Base-by-base conservation (phyloP, 1,284 basidiomycete genomes). In the Paramarasmius palmivorus region DNA sequence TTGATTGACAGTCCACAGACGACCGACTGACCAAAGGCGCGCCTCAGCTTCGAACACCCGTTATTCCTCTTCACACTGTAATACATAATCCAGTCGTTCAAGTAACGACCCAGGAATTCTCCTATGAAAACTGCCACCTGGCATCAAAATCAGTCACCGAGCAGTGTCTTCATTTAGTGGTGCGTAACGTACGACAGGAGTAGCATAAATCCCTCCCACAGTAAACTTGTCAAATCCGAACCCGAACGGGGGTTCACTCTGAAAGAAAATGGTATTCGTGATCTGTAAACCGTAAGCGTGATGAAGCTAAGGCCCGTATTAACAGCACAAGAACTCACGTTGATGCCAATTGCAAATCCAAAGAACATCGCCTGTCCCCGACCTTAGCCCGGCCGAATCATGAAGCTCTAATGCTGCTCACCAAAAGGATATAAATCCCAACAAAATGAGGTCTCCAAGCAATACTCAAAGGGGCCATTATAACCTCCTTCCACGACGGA, bases 281-380 rank as follows among this genome's bases (percentile, higher is more conserved):
- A 63, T 58, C 59, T 59, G 39, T n/a, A n/a, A n/a, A n/a, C n/a
- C n/a, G n/a, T n/a, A n/a, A n/a, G n/a, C n/a, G n/a, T n/a, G n/a
- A n/a, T n/a, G n/a, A n/a, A n/a, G n/a, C n/a, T n/a, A n/a, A n/a
- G n/a, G n/a, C 3, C 17, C 14, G 4, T 3, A 25, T 12, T 12
- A 10, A n/a, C 37, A n/a, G 15, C 22, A 25, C 15, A 26, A 34
- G 39, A 17, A 50, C 71, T 51, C 40, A 81, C 81, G 56, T 82
- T 82, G 58, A 83, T 78, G 20, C 80, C 79, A 48, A 81, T 80
- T 36, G 65, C 62, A 61, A 81, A 81, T 1, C 78, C 78, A 60
- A 81, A 81, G 1, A 78, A 42, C 54, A 73, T 59, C 35, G 69
- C 72, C 70, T 72, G 49, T 34, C 42, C 19, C 15, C 29, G 29